A percentile compares a stretch with the other conserved stretches of the same genome.
phyloP scores from a whole-genome alignment of 2,329 filamentous ascomycete species.

The Monosporascus sp. region DNA sequence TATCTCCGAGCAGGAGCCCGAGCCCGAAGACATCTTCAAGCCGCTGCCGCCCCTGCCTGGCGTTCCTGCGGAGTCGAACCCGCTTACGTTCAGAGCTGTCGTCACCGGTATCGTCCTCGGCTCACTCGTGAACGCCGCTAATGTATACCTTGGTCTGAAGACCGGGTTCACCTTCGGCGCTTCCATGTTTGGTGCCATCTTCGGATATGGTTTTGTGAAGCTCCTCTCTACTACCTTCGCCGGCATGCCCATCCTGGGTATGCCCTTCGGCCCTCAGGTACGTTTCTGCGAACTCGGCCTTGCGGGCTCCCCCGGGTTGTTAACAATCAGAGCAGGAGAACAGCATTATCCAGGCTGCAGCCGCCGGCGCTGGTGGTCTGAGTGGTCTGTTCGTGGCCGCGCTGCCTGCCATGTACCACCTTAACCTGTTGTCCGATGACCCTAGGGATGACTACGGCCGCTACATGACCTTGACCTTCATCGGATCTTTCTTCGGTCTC shows the following conservation, averaged over 20 bases:
- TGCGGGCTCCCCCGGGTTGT: neutral
- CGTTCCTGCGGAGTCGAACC: slow-evolving; percentile 30
- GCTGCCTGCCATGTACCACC: slow-evolving; percentile 50
- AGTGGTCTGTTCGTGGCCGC: slow-evolving; percentile 49
- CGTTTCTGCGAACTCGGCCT: neutral
- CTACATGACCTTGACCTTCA: slow-evolving; percentile 54
- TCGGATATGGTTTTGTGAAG: slow-evolving; percentile 51
- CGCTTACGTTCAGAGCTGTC: slow-evolving; percentile 47
- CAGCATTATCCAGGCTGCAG: slow-evolving; percentile 49
- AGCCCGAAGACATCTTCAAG: slow-evolving; percentile 28
- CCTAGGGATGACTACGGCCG: slow-evolving; percentile 50
- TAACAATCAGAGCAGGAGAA: slow-evolving; percentile 37
- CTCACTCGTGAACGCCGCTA: slow-evolving; percentile 50
- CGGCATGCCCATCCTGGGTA: slow-evolving; percentile 47
- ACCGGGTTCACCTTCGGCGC: slow-evolving; percentile 40
- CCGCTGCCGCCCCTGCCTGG: slow-evolving; percentile 31
- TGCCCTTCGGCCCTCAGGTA: slow-evolving; percentile 42
- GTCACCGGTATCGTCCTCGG: slow-evolving; percentile 47
- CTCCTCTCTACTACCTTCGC: slow-evolving; percentile 35
- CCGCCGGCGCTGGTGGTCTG: slow-evolving; percentile 49
- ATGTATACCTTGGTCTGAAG: slow-evolving; percentile 49
- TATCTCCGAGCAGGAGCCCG: neutral
- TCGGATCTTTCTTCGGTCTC: slow-evolving; percentile 59
- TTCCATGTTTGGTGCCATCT: slow-evolving; percentile 43
- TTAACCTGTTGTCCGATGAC: slow-evolving; percentile 38